phyloP scores from a whole-genome alignment of 306 rosid genomes.

The Glycyrrhiza uralensis region DNA sequence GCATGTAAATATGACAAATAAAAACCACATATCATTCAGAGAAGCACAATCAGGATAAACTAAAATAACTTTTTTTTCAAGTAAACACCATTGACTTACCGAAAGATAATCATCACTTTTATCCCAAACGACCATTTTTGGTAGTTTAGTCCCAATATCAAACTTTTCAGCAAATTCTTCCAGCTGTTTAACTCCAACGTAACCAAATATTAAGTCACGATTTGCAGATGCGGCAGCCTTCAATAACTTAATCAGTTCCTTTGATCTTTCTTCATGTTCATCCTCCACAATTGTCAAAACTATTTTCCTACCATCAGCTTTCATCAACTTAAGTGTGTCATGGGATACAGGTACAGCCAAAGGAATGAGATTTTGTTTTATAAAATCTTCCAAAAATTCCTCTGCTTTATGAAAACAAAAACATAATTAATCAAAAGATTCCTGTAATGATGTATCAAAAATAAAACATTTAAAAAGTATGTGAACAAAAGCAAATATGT shows the following conservation, averaged over 20 bases:
- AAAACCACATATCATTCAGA: conserved; percentile 14
- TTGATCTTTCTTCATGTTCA: conserved; percentile 66
- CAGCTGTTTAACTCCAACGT: conserved; percentile 76
- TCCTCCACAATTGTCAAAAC: conserved; percentile 81
- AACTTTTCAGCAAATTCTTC: conserved; percentile 85
- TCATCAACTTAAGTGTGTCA: conserved; percentile 65
- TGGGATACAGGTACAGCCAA: conserved; percentile 65
- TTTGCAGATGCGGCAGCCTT: conserved; percentile 97
- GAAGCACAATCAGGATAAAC: conserved; percentile 6
- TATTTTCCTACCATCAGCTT: conserved; percentile 74
- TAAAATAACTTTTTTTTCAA: neutral
- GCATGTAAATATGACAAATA: neutral
- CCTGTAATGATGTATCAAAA: neutral
- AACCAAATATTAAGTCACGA: conserved; percentile 83
- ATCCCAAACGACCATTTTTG: conserved; percentile 89
- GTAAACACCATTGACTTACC: conserved; percentile 47
- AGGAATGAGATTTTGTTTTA: conserved; percentile 76
- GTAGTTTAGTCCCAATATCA: conserved; percentile 54
- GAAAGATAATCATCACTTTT: conserved; percentile 66
- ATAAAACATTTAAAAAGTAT: conserved; percentile 7
- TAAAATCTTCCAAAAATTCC: conserved; percentile 71
- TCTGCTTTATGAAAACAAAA: conserved; percentile 50
- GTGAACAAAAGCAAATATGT: neutral
- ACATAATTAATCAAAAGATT: conserved; percentile 9
- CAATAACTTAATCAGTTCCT: conserved; percentile 63